Conservation (phyloP, 2,329 filamentous ascomycete genomes). For the Aspergillus flavus region DNA sequence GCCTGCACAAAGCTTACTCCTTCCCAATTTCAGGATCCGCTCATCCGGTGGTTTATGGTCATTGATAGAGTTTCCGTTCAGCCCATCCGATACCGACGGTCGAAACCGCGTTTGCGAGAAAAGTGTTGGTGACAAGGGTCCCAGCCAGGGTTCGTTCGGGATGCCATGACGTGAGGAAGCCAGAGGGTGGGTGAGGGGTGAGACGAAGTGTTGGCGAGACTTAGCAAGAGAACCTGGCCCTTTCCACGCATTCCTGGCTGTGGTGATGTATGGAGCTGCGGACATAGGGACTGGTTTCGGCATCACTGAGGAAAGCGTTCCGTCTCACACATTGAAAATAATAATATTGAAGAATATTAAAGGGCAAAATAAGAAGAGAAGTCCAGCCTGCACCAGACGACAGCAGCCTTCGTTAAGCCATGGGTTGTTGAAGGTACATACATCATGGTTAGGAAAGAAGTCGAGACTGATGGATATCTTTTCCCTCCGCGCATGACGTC, state of each 20-base stretch:
- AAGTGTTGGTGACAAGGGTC: constrained; percentile 22
- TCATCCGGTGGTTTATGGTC: constrained; percentile 59
- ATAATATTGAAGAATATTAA: neutral
- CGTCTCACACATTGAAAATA: neutral
- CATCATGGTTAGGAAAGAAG: neutral
- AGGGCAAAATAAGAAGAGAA: neutral
- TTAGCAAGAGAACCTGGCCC: neutral
- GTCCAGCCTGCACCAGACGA: constrained; percentile 11
- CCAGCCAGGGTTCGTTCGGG: constrained; percentile 39
- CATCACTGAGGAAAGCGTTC: constrained; percentile 23
- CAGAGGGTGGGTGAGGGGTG: constrained; percentile 32
- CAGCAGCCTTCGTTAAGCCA: constrained; percentile 9
- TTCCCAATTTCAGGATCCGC: constrained; percentile 63
- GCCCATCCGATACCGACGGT: constrained; percentile 24
- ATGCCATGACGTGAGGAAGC: constrained; percentile 42
- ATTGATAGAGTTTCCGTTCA: constrained; percentile 22
- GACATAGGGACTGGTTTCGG: constrained; percentile 26
- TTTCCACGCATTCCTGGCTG: constrained; percentile 5
- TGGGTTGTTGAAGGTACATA: neutral
- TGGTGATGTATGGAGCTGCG: constrained; percentile 13
- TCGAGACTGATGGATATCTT: neutral
- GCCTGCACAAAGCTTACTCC: constrained; percentile 51
- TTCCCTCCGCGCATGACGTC: neutral
- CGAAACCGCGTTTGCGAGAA: constrained; percentile 30
- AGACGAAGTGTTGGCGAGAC: constrained; percentile 28